These are phyloP conservation scores for Trichoderma sp. DNA, from an alignment of 2,329 filamentous ascomycete genomes.

Conservation along the genomic window DNA sequence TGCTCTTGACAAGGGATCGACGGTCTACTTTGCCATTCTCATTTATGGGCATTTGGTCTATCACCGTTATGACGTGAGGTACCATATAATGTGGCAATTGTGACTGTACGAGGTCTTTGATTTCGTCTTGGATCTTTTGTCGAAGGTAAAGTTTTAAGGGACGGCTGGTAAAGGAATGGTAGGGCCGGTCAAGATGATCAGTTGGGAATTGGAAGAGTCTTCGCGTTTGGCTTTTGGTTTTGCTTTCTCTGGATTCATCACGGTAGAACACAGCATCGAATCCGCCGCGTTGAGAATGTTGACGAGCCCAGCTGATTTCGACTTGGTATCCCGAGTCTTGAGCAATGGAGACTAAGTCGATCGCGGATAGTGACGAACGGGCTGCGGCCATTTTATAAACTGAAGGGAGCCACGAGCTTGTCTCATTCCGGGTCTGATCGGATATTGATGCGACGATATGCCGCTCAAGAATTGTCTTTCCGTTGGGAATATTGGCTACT, in stretches of 20 bases:
- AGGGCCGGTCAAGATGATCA: neutral
- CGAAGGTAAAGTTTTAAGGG: neutral
- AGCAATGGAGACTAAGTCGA: neutral
- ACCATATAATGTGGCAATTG: neutral
- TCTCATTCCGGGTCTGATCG: neutral
- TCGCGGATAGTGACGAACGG: neutral
- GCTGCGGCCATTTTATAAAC: neutral
- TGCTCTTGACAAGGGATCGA: neutral
- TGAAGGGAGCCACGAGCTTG: neutral
- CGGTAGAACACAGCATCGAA: neutral
- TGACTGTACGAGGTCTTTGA: neutral
- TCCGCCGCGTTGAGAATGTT: neutral
- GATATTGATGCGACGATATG: neutral
- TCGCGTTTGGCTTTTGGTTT: neutral
- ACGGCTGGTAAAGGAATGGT: neutral
- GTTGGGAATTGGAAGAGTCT: neutral
- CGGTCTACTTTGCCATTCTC: neutral
- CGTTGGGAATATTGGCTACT: neutral
- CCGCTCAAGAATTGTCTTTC: neutral
- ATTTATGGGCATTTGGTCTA: neutral
- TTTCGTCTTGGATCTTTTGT: neutral
- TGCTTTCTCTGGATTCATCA: fast-evolving
- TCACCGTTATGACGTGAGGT: neutral
- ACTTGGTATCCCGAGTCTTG: neutral
- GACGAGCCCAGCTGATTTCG: neutral